Evolutionary conservation across 2,329 filamentous ascomycete genomes (phyloP).

Genomic region (Nemania sp.): DNA sequence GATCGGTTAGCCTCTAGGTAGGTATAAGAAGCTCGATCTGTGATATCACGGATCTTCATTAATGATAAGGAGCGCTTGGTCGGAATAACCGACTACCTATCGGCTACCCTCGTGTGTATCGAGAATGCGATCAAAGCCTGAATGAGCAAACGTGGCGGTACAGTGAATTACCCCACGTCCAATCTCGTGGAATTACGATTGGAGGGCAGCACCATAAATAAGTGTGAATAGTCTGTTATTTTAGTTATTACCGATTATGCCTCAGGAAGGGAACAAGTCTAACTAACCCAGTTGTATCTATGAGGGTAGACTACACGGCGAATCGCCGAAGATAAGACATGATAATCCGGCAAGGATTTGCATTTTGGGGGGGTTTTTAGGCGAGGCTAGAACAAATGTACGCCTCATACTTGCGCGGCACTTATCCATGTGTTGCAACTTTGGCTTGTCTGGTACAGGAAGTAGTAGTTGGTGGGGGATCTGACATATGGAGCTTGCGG

Average conservation of each 20-base stretch:
- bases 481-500: constrained; percentile 9
- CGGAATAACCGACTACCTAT: too few species aligned
- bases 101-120: not conserved
- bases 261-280: not conserved
- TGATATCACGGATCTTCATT: not conserved
- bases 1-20: too few species aligned
- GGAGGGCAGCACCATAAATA: constrained; percentile 2
- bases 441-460: constrained; percentile 20
- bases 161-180: not conserved
- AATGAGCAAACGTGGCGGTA: not conserved
- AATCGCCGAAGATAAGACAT: constrained; percentile 9
- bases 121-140: not conserved
- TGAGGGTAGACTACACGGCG: not conserved
- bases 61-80: too few species aligned
- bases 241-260: not conserved
- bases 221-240: not conserved
- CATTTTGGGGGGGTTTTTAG: not conserved
- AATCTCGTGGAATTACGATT: not conserved
- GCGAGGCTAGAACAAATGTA: constrained; percentile 23
- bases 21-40: not conserved
- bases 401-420: constrained; percentile 14
- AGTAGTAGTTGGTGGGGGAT: constrained; percentile 12
- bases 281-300: constrained; percentile 1
- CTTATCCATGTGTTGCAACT: constrained; percentile 22
- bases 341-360: constrained; percentile 21